Percentiles rank a stretch among this genome's conserved stretches.
Conservation (phyloP, 805 yeast genomes). For the Candida sonorensis region DNA sequence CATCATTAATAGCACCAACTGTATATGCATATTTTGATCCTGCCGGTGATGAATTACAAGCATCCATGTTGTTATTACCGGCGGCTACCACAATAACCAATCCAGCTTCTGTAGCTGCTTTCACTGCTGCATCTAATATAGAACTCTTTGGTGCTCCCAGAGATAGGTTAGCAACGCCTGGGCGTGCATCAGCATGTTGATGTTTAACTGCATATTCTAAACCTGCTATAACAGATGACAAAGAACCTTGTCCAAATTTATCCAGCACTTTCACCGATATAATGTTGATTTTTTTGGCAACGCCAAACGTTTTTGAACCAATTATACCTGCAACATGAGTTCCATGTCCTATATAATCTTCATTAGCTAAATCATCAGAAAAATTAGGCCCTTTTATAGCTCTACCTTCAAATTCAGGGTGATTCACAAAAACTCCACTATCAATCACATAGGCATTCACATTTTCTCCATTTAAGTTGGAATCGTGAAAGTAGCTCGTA, state of each 20-base stretch:
- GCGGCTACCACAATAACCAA: slow-evolving; percentile 75
- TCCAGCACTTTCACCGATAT: slow-evolving; percentile 74
- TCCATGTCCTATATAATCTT: slow-evolving; percentile 80
- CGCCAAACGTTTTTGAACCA: slow-evolving; percentile 77
- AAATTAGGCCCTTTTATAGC: slow-evolving; percentile 55
- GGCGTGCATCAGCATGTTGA: slow-evolving; percentile 27
- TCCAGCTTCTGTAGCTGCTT: slow-evolving; percentile 69
- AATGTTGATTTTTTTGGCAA: slow-evolving; percentile 61
- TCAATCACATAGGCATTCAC: slow-evolving; percentile 77
- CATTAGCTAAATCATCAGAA: slow-evolving; percentile 51
- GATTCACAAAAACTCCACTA: slow-evolving; percentile 65
- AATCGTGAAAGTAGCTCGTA: slow-evolving; percentile 43
- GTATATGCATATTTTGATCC: slow-evolving; percentile 66
- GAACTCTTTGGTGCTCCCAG: slow-evolving; percentile 67
- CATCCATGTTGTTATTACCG: slow-evolving; percentile 73
- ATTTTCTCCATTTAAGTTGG: slow-evolving; percentile 42
- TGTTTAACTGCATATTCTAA: slow-evolving; percentile 65
- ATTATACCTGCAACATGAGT: slow-evolving; percentile 90
- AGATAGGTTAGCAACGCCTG: slow-evolving; percentile 73
- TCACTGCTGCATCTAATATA: slow-evolving; percentile 67
- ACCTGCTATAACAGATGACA: slow-evolving; percentile 59
- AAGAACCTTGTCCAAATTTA: slow-evolving; percentile 59
- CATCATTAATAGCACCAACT: slow-evolving; percentile 85
- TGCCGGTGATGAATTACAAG: slow-evolving; percentile 84
- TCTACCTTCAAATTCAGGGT: slow-evolving; percentile 60